Conservation (phyloP, 805 yeast genomes). For the Zygosaccharomyces kombuchaensis region DNA sequence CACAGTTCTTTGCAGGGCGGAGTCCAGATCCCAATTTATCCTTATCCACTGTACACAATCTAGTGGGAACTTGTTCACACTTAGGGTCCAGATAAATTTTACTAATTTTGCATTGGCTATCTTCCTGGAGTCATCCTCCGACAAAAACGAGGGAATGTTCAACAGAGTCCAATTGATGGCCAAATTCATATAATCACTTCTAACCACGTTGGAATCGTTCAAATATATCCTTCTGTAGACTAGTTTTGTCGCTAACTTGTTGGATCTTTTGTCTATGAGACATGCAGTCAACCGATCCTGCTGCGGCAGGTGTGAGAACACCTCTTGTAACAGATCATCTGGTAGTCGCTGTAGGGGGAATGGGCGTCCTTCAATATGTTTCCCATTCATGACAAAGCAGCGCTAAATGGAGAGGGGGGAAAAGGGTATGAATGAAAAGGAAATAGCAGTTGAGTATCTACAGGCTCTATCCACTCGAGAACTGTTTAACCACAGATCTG, state of each 20-base stretch:
- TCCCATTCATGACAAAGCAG: background rate
- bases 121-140: constrained; percentile 28
- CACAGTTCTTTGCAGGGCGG: constrained; percentile 31
- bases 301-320: constrained; percentile 36
- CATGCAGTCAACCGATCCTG: constrained; percentile 31
- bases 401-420: background rate
- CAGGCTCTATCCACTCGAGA: background rate
- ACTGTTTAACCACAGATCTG: background rate
- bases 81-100: constrained; percentile 28
- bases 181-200: constrained; percentile 32
- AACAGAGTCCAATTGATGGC: constrained; percentile 41
- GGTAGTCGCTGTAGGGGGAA: constrained; percentile 24
- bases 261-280: constrained; percentile 27
- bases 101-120: constrained; percentile 32
- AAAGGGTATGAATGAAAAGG: background rate
- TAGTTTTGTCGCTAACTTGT: constrained; percentile 32
- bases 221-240: constrained; percentile 39
- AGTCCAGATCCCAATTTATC: constrained; percentile 42
- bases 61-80: constrained; percentile 21
- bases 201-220: constrained; percentile 41
- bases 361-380: background rate
- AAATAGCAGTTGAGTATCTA: background rate
- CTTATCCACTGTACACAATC: constrained; percentile 37
- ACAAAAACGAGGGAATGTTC: constrained; percentile 23
- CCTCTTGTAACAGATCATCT: constrained; percentile 31